These are phyloP conservation scores for Malassezia dermatis DNA, from an alignment of 1,284 basidiomycete species.

Conservation along the genomic window DNA sequence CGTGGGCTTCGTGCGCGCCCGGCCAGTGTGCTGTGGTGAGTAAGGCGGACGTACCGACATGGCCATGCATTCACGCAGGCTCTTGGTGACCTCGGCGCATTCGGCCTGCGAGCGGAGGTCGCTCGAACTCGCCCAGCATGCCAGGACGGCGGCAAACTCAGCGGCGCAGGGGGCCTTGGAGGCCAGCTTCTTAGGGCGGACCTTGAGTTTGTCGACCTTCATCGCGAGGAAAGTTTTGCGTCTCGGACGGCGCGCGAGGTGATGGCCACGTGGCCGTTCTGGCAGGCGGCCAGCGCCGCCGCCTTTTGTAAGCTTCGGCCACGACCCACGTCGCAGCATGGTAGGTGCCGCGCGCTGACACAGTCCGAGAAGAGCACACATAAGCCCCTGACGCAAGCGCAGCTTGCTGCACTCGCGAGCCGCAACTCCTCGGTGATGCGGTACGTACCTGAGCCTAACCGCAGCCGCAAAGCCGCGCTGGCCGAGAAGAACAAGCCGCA, in stretches of 20 bases:
- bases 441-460: neutral
- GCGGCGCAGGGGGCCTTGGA: slow-evolving; percentile 60
- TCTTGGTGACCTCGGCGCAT: slow-evolving; percentile 61
- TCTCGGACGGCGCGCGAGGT: neutral
- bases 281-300: neutral
- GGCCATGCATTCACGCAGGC: slow-evolving; percentile 74
- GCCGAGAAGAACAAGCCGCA: slow-evolving; percentile 66
- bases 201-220: slow-evolving; percentile 44
- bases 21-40: slow-evolving; percentile 1
- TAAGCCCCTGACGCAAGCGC: slow-evolving; percentile 15
- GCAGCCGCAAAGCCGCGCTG: slow-evolving; percentile 55
- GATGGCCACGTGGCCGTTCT: slow-evolving; percentile 4
- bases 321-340: slow-evolving; percentile 3
- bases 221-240: slow-evolving; percentile 14
- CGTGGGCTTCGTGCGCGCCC: slow-evolving; percentile 26
- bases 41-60: slow-evolving; percentile 57
- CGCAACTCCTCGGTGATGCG: slow-evolving; percentile 19
- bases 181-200: slow-evolving; percentile 59
- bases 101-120: slow-evolving; percentile 58
- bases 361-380: slow-evolving; percentile 12
- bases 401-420: slow-evolving; percentile 18
- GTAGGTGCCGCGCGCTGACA: slow-evolving; percentile 3
- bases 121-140: slow-evolving; percentile 75
- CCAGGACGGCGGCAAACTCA: slow-evolving; percentile 70
- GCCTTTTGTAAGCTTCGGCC: neutral